Percentiles rank a stretch among this genome's conserved stretches.
Evolutionary conservation across 805 yeast species (phyloP).

Genomic region (Nakazawaea pomicola): DNA sequence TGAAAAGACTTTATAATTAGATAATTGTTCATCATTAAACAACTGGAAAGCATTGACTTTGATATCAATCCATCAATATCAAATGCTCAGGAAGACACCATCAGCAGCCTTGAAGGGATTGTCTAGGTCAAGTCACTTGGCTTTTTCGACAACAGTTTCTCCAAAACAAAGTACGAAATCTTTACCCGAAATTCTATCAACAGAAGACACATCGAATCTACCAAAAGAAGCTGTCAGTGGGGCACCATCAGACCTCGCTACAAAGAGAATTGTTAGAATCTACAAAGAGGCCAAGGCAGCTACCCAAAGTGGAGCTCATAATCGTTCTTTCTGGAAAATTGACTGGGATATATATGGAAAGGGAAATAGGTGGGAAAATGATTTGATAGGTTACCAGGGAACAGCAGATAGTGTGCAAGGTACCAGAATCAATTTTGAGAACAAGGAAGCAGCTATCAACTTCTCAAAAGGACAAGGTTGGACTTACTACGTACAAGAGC

Average conservation of each 20-base stretch:
- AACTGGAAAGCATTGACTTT: too few species aligned
- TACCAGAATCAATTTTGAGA: constrained; percentile 66
- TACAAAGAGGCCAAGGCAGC: constrained; percentile 75
- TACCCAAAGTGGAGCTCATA: constrained; percentile 65
- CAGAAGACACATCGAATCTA: constrained; percentile 21
- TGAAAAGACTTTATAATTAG: too few species aligned
- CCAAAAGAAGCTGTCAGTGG: constrained; percentile 66
- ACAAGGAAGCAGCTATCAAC: constrained; percentile 69
- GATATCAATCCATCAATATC: constrained; percentile 2
- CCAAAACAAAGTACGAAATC: constrained; percentile 1
- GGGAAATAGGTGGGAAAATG: constrained; percentile 87
- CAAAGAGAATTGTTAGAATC: constrained; percentile 68
- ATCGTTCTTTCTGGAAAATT: constrained; percentile 59
- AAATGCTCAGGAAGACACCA: neutral
- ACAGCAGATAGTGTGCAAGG: constrained; percentile 80
- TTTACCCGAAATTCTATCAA: constrained; percentile 11
- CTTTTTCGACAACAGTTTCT: neutral
- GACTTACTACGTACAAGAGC: constrained; percentile 80
- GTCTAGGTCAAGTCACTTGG: too few species aligned
- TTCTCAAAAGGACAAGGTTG: constrained; percentile 85
- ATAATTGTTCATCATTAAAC: too few species aligned
- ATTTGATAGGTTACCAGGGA: constrained; percentile 80
- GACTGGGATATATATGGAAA: constrained; percentile 81
- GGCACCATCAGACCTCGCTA: constrained; percentile 63
- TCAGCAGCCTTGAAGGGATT: too few species aligned